Base-by-base conservation (phyloP, 805 yeast species). In the Saccharomycopsis malanga region DNA sequence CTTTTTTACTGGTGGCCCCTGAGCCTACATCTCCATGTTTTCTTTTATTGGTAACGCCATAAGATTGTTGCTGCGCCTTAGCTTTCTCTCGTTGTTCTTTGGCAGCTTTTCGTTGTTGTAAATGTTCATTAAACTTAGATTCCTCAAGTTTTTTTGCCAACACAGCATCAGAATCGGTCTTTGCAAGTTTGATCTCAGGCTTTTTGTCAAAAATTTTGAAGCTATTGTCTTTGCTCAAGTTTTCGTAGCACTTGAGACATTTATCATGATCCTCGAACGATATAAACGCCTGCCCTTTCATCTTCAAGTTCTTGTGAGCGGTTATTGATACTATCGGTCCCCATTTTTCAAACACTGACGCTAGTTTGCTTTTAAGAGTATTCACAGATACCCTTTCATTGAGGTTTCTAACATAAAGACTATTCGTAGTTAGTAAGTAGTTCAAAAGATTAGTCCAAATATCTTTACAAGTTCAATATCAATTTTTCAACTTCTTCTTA, bases 271-370 rank as follows among this genome's bases (percentile, higher is more conserved):
- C 57, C 3, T 64, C 69, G 44, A 79, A 76, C 0, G 85, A 76
- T 4, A 87, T 70, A 60, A 85, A 87, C 1, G 95, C 95, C 61
- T 87, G 95, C 2, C 96, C 96, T 48, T 81, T 72, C 73, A 82
- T 70, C 52, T 69, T 72, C n/a, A 85, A 56, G 54, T 77, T 81
- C 50, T 73, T 73, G 48, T 77, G 79, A 1, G 86, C 77, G 2
- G 74, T 66, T 10, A 86, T 63, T 25, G 72, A 73, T 14, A 70
- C 14, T 3, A 46, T 32, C 3, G 67, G 66, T 0, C 82, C 81
- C 57, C 48, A 49, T 10, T 34, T 21, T 14, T 14, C 56, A 48
- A 81, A 81, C 0, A 71, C 50, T 6, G 61, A 58, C 2, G 48
- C 48, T 2, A 87, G 67, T 4, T 67, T 66, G 2, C 57, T 50